Conservation (phyloP, 1,139 yeast species). For the Saccharomyces hybrid region DNA sequence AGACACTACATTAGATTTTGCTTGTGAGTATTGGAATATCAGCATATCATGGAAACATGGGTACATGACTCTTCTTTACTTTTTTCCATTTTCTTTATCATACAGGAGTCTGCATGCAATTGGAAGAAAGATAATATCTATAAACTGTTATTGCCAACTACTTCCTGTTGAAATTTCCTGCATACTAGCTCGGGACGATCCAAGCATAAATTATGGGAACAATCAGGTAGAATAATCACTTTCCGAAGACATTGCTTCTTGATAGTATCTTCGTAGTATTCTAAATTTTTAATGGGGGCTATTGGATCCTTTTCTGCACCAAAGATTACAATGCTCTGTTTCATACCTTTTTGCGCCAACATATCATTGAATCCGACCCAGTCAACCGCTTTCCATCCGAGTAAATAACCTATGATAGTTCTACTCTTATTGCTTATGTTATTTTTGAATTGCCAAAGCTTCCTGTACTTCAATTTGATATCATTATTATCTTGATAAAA, state of each 20-base stretch:
- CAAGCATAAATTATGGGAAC: constrained; percentile 21
- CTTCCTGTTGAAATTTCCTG: constrained; percentile 5
- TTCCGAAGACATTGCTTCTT: constrained; percentile 5
- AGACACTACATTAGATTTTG: background rate
- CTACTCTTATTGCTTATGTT: constrained; percentile 26
- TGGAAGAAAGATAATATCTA: no score
- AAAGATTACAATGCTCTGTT: constrained; percentile 8
- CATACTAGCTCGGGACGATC: constrained; percentile 15
- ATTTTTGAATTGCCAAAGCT: constrained; percentile 25
- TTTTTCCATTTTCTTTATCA: background rate
- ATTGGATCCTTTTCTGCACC: constrained; percentile 18
- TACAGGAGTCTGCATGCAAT: background rate
- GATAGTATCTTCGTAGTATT: constrained; percentile 7
- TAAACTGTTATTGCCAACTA: background rate
- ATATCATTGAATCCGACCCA: constrained; percentile 14
- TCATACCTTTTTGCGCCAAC: background rate
- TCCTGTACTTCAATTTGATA: constrained; percentile 14
- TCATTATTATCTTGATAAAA: constrained; percentile 14
- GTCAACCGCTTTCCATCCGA: constrained; percentile 26
- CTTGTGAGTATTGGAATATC: background rate
- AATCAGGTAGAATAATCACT: constrained; percentile 6
- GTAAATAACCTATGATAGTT: constrained; percentile 24
- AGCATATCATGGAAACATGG: background rate
- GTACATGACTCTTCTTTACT: background rate
- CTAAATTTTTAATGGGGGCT: constrained; percentile 12